Conservation (phyloP, 345 rosid genomes). For the Lepidium africanum region DNA sequence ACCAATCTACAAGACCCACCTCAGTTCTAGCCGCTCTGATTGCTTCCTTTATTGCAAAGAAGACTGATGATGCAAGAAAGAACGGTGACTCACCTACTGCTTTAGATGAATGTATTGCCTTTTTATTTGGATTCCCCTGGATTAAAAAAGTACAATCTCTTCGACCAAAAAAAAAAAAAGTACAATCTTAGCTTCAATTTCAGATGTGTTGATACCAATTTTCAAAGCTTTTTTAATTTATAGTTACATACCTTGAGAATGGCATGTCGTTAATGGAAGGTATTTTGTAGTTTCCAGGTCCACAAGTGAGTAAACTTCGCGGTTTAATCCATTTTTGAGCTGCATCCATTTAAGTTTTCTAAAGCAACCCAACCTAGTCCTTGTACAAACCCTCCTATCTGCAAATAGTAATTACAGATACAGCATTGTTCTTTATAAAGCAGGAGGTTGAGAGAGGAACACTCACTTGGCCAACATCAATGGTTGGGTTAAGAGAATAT, state of each 20-base stretch:
- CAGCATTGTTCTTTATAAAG: not conserved
- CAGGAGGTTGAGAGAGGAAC: not conserved
- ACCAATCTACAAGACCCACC: slow-evolving; percentile 61
- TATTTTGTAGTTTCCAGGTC: slow-evolving; percentile 93
- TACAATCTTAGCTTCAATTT: slow-evolving; percentile 5
- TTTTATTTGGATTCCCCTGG: slow-evolving; percentile 84
- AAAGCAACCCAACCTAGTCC: slow-evolving; percentile 93
- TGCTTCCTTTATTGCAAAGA: slow-evolving; percentile 80
- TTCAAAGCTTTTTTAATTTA: slow-evolving; percentile 13
- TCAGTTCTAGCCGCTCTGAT: slow-evolving; percentile 74
- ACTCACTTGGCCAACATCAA: slow-evolving; percentile 86
- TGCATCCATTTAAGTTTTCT: slow-evolving; percentile 86
- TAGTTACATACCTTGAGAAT: slow-evolving; percentile 70
- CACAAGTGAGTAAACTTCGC: slow-evolving; percentile 66
- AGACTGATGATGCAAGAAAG: slow-evolving; percentile 74
- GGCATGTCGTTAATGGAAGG: slow-evolving; percentile 87
- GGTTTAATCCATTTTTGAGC: slow-evolving; percentile 85
- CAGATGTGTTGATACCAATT: not conserved
- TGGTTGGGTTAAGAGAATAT: slow-evolving; percentile 86
- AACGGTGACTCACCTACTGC: slow-evolving; percentile 98
- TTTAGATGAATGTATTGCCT: slow-evolving; percentile 87
- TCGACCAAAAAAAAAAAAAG: too few relatives aligned
- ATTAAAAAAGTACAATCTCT: not conserved
- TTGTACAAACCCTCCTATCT: slow-evolving; percentile 93
- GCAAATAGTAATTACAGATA: slow-evolving; percentile 5